Conservation (phyloP, 192 early-diverging fungal genomes). For the Rhizophagus clarus region DNA sequence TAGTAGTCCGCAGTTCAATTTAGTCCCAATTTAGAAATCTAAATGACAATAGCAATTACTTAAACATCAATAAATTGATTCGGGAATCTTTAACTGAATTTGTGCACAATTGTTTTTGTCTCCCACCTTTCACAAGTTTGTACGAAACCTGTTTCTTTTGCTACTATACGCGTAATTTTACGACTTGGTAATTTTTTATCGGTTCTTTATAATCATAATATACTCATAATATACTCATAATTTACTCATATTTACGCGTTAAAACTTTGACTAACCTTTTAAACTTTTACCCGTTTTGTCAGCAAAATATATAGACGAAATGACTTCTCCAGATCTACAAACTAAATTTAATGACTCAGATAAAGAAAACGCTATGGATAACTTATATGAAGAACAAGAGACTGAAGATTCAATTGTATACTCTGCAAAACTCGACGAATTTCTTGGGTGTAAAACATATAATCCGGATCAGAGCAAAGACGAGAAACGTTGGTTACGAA, state of each 20-base stretch:
- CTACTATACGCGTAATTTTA: too few relatives aligned
- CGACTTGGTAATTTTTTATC: background rate
- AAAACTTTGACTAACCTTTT: background rate
- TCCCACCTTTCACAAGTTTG: too few relatives aligned
- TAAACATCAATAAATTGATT: too few relatives aligned
- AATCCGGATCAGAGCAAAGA: slow-evolving; percentile 35
- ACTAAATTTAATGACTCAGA: slow-evolving; percentile 4
- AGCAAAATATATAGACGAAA: background rate
- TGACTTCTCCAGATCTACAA: background rate
- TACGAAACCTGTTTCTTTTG: too few relatives aligned
- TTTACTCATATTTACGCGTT: background rate
- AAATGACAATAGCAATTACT: background rate
- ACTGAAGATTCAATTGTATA: background rate
- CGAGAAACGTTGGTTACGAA: slow-evolving; percentile 41
- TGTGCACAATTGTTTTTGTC: too few relatives aligned
- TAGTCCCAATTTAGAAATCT: background rate
- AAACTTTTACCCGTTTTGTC: background rate
- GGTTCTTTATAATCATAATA: background rate
- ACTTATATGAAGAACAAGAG: background rate
- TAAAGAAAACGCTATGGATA: slow-evolving; percentile 29
- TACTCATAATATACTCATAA: too few relatives aligned
- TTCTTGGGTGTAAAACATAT: background rate
- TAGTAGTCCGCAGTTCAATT: too few relatives aligned
- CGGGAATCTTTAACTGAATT: too few relatives aligned
- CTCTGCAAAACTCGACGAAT: background rate